Base-by-base conservation (phyloP, 805 yeast genomes). In the Scheffersomyces ergatensis region DNA sequence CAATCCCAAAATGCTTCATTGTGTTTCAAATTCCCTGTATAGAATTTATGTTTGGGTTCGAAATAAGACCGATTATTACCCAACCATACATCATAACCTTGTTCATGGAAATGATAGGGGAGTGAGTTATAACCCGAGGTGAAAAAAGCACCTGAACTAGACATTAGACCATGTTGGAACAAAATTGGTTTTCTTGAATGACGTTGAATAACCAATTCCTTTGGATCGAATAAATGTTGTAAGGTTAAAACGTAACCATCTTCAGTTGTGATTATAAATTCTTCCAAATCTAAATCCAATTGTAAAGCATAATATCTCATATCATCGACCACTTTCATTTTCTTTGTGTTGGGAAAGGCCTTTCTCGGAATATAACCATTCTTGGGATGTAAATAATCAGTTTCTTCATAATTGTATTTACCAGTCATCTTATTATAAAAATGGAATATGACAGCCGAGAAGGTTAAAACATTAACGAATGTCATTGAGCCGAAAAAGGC, bases 41-140 rank as follows among this genome's bases (percentile, higher is more conserved):
- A 49, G 12, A 36, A 39, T 5, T 57, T 46, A 65, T 90, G 96
- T 38, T 72, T 65, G 0, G 95, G 86, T 30, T 76, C 69, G 56
- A 90, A 85, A 5, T 96, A 95, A 49, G 96, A 84, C 46, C 99
- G 65, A 55, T 89, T 90, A 55, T 89, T 88, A 1, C 96, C 97
- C 40, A 89, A 58, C 97, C 97, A 89, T 7, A 89, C 89, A 50
- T 89, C 97, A 53, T 74, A 87, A 0, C 93, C 90, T 19, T 68
- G 60, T 24, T 68, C 64, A 29, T 60, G 37, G 71, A 70, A 55
- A 70, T 74, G 57, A 72, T 78, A 49, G 0, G 92, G 93, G 33
- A 93, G 62, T 9, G 96, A 84, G 44, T 84, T 79, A 42, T 74
- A 71, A 0, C 98, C 99, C n/a, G 86, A 68, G 0, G 96, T 83